phyloP scores from a whole-genome alignment of 1,284 basidiomycete species.

The Rhizoctonia solani region DNA sequence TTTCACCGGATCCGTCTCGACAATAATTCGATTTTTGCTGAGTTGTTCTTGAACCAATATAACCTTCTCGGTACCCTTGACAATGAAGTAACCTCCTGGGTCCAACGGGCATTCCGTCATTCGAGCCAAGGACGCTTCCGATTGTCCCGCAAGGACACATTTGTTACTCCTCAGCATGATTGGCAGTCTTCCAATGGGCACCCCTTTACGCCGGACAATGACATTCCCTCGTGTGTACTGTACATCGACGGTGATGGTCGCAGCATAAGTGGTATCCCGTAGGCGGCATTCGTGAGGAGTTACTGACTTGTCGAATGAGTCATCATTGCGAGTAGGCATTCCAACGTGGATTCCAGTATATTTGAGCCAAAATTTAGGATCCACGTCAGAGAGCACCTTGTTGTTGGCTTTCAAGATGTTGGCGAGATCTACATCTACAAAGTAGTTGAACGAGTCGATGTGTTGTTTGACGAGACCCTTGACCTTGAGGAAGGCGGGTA shows the following conservation, averaged over 20 bases:
- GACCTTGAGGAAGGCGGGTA: slow-evolving; percentile 93
- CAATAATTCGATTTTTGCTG: slow-evolving; percentile 99
- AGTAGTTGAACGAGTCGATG: slow-evolving; percentile 99
- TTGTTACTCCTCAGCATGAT: slow-evolving; percentile 98
- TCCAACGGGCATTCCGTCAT: slow-evolving; percentile 98
- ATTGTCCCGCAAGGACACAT: slow-evolving; percentile 82
- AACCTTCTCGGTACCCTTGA: slow-evolving; percentile 99
- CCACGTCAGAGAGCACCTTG: slow-evolving; percentile 94
- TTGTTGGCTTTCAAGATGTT: slow-evolving; percentile 95
- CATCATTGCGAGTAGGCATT: slow-evolving; percentile 87
- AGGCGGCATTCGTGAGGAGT: slow-evolving; percentile 98
- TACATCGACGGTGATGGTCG: slow-evolving; percentile 92
- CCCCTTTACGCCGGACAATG: slow-evolving; percentile 81
- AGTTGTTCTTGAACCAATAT: slow-evolving; percentile 99
- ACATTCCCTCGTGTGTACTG: slow-evolving; percentile 94
- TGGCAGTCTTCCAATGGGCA: slow-evolving; percentile 90
- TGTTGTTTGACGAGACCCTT: slow-evolving; percentile 99
- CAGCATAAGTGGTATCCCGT: slow-evolving; percentile 94
- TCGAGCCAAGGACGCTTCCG: slow-evolving; percentile 79
- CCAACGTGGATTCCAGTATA: slow-evolving; percentile 96
- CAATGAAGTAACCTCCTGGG: slow-evolving; percentile 98
- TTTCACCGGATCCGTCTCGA: slow-evolving; percentile 91
- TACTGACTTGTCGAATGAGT: slow-evolving; percentile 79
- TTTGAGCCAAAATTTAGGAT: slow-evolving; percentile 96
- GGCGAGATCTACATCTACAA: slow-evolving; percentile 96